Evolutionary conservation across 352 stramenopile species (phyloP), one percentile per base, ranked within the genome.

Genomic region (Thalassiosira exigua): DNA sequence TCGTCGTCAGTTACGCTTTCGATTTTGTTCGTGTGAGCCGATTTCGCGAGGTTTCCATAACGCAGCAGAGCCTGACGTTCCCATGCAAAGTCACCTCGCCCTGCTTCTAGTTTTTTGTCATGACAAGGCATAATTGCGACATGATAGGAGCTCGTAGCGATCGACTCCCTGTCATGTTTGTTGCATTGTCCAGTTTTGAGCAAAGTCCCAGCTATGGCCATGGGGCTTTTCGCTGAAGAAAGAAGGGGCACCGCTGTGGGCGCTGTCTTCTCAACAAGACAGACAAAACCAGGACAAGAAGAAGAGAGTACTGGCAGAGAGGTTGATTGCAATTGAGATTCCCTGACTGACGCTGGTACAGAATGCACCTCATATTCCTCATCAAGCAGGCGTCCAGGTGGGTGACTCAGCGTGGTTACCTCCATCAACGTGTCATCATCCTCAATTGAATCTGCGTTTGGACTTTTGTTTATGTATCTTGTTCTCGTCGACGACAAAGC

Each of bases 91-190:
- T 95, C 92, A 51, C 83, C 96, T 4, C 97, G 93, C 9, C 95
- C 98, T 0, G 96, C 96, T 85, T 99, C 97, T 4, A 99, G 87
- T 78, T 99, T 99, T 89, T 99, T 99, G 81, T 99, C 97, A 74
- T 98, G 98, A 91, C 97, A 99, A 30, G 97, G 97, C 96, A 98
- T 98, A 36, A 99, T 90, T 1, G 96, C 95, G 58, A 98, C 94
- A 86, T 98, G 95, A 81, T 97, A 98, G 5, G 98, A 91, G 33
- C 97, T 75, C 19, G 42, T 73, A n/a, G 50, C 26, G 27, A 19
- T n/a, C 5, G 60, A 62, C 5, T 51, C 61, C 26, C 32, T 39
- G 46, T 32, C 52, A 51, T 24, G 64, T 22, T n/a, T 68, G 19
- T 29, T 78, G 0, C 46, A 57, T 30, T 66, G 54, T 17, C 52